phyloP scores from a whole-genome alignment of 2,329 filamentous ascomycete species.

The Hypoxylon rubiginosum region DNA sequence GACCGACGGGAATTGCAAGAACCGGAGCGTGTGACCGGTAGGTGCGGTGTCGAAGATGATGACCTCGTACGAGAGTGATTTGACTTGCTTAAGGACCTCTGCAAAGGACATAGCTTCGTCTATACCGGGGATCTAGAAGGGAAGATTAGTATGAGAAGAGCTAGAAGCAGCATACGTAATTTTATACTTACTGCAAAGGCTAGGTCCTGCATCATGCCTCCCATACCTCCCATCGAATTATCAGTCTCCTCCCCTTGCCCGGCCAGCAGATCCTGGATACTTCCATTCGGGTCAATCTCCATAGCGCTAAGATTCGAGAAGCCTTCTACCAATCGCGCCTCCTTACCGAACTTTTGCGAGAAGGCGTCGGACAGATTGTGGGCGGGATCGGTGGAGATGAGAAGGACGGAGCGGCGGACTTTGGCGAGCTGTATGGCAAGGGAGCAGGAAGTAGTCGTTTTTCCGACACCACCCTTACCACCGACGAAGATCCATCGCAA shows the following conservation, averaged over 20 bases:
- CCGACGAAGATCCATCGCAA: constrained; percentile 99
- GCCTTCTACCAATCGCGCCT: constrained; percentile 91
- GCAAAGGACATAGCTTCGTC: constrained; percentile 99
- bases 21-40: constrained; percentile 96
- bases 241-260: constrained; percentile 77
- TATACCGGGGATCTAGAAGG: constrained; percentile 88
- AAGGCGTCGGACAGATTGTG: constrained; percentile 99
- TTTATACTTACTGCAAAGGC: constrained; percentile 82
- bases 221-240: constrained; percentile 74
- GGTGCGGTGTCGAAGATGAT: constrained; percentile 99
- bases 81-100: constrained; percentile 99
- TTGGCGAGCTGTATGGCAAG: constrained; percentile 97
- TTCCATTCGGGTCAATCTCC: constrained; percentile 99
- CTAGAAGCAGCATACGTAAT: not conserved
- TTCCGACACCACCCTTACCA: constrained; percentile 97
- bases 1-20: constrained; percentile 97
- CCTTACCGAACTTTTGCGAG: constrained; percentile 99
- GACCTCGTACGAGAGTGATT: constrained; percentile 97
- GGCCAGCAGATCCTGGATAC: constrained; percentile 93
- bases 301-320: constrained; percentile 96
- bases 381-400: constrained; percentile 98
- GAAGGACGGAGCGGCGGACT: constrained; percentile 92
- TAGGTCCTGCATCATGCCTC: constrained; percentile 98
- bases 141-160: constrained; percentile 19
- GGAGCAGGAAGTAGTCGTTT: constrained; percentile 99